Evolutionary conservation across 1,284 basidiomycete genomes (phyloP), one percentile per base, ranked within the genome.

Genomic region (Malassezia yamatoensis): DNA sequence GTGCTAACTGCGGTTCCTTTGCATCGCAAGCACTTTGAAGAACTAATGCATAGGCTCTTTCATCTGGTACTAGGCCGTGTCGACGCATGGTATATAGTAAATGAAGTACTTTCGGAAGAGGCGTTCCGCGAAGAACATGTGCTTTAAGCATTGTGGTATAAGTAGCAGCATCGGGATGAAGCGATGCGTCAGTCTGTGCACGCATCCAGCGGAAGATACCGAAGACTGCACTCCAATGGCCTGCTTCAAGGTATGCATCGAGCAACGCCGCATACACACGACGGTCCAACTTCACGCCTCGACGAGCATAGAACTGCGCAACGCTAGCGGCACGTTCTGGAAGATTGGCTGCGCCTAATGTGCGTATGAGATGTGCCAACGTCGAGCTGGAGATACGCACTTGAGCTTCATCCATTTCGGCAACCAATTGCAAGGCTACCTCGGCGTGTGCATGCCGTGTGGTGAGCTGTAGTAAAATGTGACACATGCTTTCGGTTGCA

Each of bases 1-100:
- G 76, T 3, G 89, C 90, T 2, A 82, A 73, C 24, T 79, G 77
- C 80, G 91, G 82, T 46, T 80, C 74, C 4, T 83, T 82, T 15
- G 83, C 78, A 66, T 93, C 87, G 67, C 85, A 87, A 2, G 90
- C 87, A 1, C 87, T 86, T 72, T 88, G 86, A 46, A 94, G 83
- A 43, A 90, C 78, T 43, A 88, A 78, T 0, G 86, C 81, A 75
- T 85, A 96, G 0, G 87, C 85, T 57, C 80, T 79, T 12, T 69
- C 75, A 62, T 85, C 81, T 0, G 88, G 87, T 29, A 77, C 75
- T 10, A 83, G 64, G 21, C 79, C 79, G 15, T 77, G 67, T 20
- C 74, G 59, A 60, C 81, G 77, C 50, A 89, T 79, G 52, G 78
- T 78, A 46, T 79, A 76, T 74, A 91, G 90, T 29, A 88, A 74